Evolutionary conservation across 139 green algal genomes (phyloP).

Genomic region (Gonium pectorale): DNA sequence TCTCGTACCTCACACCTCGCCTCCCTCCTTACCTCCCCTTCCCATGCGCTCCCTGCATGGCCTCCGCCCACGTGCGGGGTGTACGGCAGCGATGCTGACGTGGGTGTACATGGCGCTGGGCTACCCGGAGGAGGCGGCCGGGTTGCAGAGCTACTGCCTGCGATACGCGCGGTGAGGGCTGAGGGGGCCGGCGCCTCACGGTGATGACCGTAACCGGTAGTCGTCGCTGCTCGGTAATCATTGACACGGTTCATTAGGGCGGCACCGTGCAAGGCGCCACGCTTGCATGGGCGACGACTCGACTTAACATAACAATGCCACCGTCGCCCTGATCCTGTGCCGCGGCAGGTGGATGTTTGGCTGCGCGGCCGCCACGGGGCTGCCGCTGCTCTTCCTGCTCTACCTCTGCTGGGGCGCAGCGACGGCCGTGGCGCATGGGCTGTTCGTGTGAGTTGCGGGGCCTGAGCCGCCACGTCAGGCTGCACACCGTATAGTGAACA

Average conservation of each 20-base stretch:
- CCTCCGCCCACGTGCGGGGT: too few relatives aligned
- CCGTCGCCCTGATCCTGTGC: too few relatives aligned
- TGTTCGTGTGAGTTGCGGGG: background rate
- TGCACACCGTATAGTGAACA: too few relatives aligned
- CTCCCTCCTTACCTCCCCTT: background rate
- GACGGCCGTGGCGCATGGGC: background rate
- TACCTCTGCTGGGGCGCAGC: background rate
- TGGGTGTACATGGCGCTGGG: slow-evolving; percentile 1
- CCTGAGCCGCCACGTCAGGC: too few relatives aligned
- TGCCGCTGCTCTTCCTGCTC: background rate
- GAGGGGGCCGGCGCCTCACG: background rate
- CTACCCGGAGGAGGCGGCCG: background rate
- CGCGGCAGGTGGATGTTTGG: slow-evolving; percentile 5
- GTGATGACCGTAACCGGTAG: too few relatives aligned
- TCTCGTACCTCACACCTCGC: background rate
- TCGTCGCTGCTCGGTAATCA: too few relatives aligned
- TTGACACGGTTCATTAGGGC: too few relatives aligned
- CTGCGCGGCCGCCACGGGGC: background rate
- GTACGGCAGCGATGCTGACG: background rate
- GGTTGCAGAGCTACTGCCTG: slow-evolving; percentile 14
- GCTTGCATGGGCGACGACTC: too few relatives aligned
- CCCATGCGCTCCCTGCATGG: too few relatives aligned
- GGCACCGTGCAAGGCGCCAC: too few relatives aligned
- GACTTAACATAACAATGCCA: too few relatives aligned
- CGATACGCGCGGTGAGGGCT: background rate